Conservation (phyloP, 768 basidiomycete species). For the Auriscalpium microsporum region DNA sequence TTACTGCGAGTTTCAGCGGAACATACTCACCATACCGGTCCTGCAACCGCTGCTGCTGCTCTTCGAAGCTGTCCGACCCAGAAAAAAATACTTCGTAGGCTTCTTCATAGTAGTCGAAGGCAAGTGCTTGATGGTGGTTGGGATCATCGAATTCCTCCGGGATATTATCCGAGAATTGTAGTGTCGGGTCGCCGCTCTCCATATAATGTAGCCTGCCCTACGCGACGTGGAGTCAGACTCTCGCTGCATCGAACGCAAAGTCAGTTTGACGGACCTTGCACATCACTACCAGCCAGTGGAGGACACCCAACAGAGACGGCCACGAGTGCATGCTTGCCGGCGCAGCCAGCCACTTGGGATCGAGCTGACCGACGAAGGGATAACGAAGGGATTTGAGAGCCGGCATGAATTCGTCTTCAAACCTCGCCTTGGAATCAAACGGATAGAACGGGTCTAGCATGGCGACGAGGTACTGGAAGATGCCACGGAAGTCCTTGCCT, state of each 20-base stretch:
- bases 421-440: conserved; percentile 42
- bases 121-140: conserved; percentile 66
- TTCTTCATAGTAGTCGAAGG: conserved; percentile 64
- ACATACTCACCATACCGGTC: conserved; percentile 59
- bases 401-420: conserved; percentile 78
- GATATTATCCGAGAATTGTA: conserved; percentile 51
- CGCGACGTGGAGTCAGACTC: background rate
- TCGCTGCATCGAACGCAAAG: background rate
- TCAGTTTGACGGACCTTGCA: conserved; percentile 53
- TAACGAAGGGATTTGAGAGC: conserved; percentile 72
- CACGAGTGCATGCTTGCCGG: conserved; percentile 90
- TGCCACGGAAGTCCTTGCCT: conserved; percentile 75
- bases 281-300: conserved; percentile 88
- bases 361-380: conserved; percentile 70
- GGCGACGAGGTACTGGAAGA: conserved; percentile 72
- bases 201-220: conserved; percentile 38
- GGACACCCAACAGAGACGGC: conserved; percentile 77
- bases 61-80: conserved; percentile 57
- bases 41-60: conserved; percentile 63
- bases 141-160: conserved; percentile 72
- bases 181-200: conserved; percentile 55
- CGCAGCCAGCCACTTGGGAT: conserved; percentile 80
- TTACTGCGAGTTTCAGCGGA: background rate
- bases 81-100: conserved; percentile 65
- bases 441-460: conserved; percentile 65